These are phyloP conservation scores for Reticulascus tulasneorum DNA, from an alignment of 2,329 filamentous ascomycete genomes.

Conservation along the genomic window DNA sequence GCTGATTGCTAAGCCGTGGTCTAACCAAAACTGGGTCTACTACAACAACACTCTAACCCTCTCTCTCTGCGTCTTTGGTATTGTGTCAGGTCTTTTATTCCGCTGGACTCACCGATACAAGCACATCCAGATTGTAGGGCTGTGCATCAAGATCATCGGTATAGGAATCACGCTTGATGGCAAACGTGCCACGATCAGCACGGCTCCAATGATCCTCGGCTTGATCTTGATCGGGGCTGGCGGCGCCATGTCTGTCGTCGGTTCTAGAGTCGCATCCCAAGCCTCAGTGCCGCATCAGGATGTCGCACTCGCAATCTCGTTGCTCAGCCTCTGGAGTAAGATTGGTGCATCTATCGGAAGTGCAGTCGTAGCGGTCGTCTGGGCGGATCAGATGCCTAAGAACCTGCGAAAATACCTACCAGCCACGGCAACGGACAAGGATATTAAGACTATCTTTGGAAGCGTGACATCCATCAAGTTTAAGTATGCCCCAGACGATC, in stretches of 20 bases:
- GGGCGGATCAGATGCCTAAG: conserved; percentile 18
- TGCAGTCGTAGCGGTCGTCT: conserved; percentile 8
- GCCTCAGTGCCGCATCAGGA: conserved; percentile 10
- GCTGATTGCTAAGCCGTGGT: conserved; percentile 11
- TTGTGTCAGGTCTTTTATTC: conserved; percentile 8
- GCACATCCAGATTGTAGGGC: conserved; percentile 12
- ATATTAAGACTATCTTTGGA: conserved; percentile 13
- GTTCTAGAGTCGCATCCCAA: conserved; percentile 7
- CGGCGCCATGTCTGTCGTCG: conserved; percentile 12
- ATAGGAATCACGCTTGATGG: conserved; percentile 19
- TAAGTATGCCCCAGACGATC: conserved; percentile 13
- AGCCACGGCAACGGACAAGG: conserved; percentile 14
- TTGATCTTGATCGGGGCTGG: conserved; percentile 73
- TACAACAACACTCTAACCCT: conserved; percentile 11
- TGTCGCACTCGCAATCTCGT: conserved; percentile 6
- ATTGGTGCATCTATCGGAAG: conserved; percentile 11
- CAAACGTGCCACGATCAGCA: conserved; percentile 5
- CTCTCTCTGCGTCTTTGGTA: conserved; percentile 9
- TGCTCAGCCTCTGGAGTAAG: conserved; percentile 9
- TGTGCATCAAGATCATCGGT: conserved; percentile 22
- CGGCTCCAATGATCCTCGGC: conserved; percentile 57
- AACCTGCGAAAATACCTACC: conserved; percentile 20
- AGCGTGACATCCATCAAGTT: conserved; percentile 6
- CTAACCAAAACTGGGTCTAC: conserved; percentile 11
- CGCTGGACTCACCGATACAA: conserved; percentile 11